Conservation (phyloP, 257 asterid species). For the Ligustrum vulgare region DNA sequence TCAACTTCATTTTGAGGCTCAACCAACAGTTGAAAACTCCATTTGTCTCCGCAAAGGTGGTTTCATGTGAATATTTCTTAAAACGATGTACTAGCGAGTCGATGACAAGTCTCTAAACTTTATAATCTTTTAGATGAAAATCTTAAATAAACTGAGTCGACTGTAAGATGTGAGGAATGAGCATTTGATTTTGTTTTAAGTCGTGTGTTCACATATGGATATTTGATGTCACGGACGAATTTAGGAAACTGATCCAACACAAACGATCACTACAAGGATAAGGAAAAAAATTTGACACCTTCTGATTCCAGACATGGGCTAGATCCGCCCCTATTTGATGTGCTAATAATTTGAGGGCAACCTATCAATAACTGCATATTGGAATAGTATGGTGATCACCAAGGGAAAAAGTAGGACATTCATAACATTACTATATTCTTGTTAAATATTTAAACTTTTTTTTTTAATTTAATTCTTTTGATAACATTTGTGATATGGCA, state of each 20-base stretch:
- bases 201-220: neutral
- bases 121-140: neutral
- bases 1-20: too few relatives aligned
- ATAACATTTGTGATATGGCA: neutral
- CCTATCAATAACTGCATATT: neutral
- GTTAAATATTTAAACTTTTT: neutral
- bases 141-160: neutral
- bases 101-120: neutral
- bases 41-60: neutral
- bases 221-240: too few relatives aligned
- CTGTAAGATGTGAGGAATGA: neutral
- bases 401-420: conserved; percentile 3
- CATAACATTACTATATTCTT: conserved; percentile 6
- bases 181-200: conserved; percentile 18
- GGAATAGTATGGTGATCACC: neutral
- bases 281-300: too few relatives aligned
- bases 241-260: too few relatives aligned
- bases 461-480: neutral
- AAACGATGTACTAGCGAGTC: neutral
- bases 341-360: conserved; percentile 7
- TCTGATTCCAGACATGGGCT: too few relatives aligned
- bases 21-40: neutral
- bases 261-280: too few relatives aligned
- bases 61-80: neutral
- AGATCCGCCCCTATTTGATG: too few relatives aligned